These are phyloP conservation scores for Citrullus mucosospermus DNA, from an alignment of 306 rosid genomes.

Conservation along the genomic window DNA sequence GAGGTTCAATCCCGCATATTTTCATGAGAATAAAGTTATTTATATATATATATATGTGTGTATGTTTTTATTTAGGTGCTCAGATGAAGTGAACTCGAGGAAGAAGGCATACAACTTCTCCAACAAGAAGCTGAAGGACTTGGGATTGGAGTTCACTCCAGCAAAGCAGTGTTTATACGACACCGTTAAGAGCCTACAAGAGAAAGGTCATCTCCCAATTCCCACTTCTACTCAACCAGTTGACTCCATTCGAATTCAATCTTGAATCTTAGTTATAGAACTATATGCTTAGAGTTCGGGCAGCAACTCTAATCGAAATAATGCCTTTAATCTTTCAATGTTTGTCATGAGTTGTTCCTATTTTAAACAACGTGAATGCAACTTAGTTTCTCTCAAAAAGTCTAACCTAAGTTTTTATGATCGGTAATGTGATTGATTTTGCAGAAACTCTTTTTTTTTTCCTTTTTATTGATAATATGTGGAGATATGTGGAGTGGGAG, in stretches of 20 bases:
- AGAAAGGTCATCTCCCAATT: slow-evolving; percentile 58
- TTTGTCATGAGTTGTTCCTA: not conserved
- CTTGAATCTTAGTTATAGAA: not conserved
- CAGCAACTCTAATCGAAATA: not conserved
- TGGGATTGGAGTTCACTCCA: slow-evolving; percentile 71
- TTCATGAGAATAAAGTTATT: not conserved
- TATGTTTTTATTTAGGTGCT: slow-evolving; percentile 35
- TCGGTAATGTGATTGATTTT: not conserved
- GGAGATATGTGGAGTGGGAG: no score
- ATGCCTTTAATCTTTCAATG: not conserved
- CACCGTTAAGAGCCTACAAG: slow-evolving; percentile 69
- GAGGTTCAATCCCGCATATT: no score
- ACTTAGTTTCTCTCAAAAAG: not conserved
- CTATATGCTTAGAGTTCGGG: not conserved
- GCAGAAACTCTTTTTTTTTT: not conserved
- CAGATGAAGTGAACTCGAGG: slow-evolving; percentile 77
- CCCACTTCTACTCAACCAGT: slow-evolving; percentile 19
- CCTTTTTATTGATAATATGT: no score
- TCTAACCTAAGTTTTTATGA: not conserved
- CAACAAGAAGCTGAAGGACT: slow-evolving; percentile 57
- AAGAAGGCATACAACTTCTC: slow-evolving; percentile 62
- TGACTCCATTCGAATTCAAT: slow-evolving; percentile 23
- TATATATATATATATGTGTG: no score
- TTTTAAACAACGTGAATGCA: not conserved
- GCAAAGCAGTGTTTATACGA: slow-evolving; percentile 66